Percentiles rank a stretch among this genome's conserved stretches.
Evolutionary conservation across 768 basidiomycete genomes (phyloP).

Genomic region (Dioszegia hungarica): DNA sequence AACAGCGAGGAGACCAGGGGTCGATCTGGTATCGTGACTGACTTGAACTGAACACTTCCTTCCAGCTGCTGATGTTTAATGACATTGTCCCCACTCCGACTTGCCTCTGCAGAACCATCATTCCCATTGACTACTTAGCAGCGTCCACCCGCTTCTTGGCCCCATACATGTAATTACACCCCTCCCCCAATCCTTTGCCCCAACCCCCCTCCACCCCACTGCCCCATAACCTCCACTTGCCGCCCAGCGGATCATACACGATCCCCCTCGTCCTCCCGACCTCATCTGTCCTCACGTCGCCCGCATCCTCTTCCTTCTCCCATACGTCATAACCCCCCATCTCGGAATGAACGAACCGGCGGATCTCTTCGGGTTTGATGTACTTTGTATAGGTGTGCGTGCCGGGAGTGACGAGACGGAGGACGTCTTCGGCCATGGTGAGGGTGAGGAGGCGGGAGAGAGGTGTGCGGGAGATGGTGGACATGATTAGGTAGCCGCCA

Average conservation of each 20-base stretch:
- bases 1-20: too few species aligned
- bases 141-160: constrained; percentile 39
- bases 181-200: constrained; percentile 37
- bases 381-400: constrained; percentile 92
- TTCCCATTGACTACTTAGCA: not conserved
- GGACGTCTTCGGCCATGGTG: constrained; percentile 72
- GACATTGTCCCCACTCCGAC: too few species aligned
- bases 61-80: too few species aligned
- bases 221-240: constrained; percentile 46
- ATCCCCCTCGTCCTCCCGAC: constrained; percentile 47
- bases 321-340: constrained; percentile 42
- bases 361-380: constrained; percentile 77
- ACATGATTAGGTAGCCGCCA: constrained; percentile 90
- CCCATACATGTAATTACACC: constrained; percentile 49
- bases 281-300: constrained; percentile 22
- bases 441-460: constrained; percentile 68
- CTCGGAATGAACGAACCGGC: constrained; percentile 71
- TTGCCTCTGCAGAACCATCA: not conserved
- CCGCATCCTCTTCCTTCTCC: constrained; percentile 33
- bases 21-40: too few species aligned
- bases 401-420: constrained; percentile 72
- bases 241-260: constrained; percentile 46
- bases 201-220: constrained; percentile 38
- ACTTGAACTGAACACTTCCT: too few species aligned
- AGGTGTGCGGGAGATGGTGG: constrained; percentile 84